Base-by-base conservation (phyloP, 345 rosid species). In the Linum trigynum region DNA sequence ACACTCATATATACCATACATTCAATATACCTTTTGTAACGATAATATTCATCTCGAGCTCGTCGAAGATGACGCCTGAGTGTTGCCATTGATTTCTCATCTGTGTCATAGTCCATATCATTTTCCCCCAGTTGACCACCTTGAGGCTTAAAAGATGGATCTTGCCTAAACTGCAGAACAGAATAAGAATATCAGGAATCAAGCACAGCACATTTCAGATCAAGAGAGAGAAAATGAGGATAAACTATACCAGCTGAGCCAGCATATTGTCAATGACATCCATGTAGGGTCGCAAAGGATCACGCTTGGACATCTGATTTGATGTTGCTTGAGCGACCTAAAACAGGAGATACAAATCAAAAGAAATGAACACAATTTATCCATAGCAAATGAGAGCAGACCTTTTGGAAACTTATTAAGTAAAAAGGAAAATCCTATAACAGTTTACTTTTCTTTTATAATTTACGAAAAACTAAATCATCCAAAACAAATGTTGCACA, bases 281-380 rank as follows among this genome's bases (percentile, higher is more conserved):
- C 99, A 95, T 95, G 85, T 85, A 91, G 38, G 95, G 96, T 69
- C 98, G 84, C 83, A 95, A 78, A 58, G 98, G 96, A 80, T 95
- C 99, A 43, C 96, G 97, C 84, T 87, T 95, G 72, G 99, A 91
- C 97, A 95, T 91, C 76, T 95, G 99, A 66, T 87, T 91, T 53
- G 99, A 95, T 67, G 99, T 95, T 64, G 99, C 97, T 78, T 91
- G 98, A 78, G 99, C 96, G 74, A 95, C 94, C 99, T 95, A 78
- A 63, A 59, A 62, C 74, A 72, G 61, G n/a, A 80, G 78, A 70
- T 62, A 17, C 38, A 57, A 17, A 16, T 37, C 37, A 6, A 17
- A 17, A 57, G 11, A 37, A 17, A 23, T 5, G 61, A 10, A 23
- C 38, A 37, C 36, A n/a, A 57, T 4, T 17, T 17, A 37, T 57